Base-by-base conservation (phyloP, 2,329 filamentous ascomycete genomes). In the Diaporthe australafricana region DNA sequence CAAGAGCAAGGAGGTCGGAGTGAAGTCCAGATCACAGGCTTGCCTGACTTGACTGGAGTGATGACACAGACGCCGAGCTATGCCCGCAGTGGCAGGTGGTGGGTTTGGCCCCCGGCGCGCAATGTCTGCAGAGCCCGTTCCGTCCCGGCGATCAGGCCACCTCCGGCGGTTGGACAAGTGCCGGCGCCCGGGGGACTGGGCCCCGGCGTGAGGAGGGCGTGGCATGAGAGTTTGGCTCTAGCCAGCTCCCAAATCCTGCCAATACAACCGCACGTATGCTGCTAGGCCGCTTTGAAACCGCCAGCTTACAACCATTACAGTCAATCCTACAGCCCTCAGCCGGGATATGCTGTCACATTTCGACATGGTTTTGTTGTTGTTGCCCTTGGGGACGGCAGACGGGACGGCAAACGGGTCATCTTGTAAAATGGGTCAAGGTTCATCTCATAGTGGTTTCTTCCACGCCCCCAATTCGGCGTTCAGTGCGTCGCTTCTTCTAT, bases 81-180 rank as follows among this genome's bases (percentile, higher is more conserved):
- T 45, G 8, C 45, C 60, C 32, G n/a, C 60, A 38, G 60, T 38
- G 45, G 60, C 30, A 65, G 6, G 45, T 65, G 30, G n/a, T n/a
- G n/a, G n/a, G n/a, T n/a, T n/a, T n/a, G 25, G 45, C 27, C 30
- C 30, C n/a, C 45, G 60, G 45, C 45, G 45, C 16, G 5, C 9
- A 25, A 50, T 50, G 60, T 45, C 50, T 45, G 35, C 27, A 38
- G 30, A n/a, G 25, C 40, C 60, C 60, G 60, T 50, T 50, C 60
- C 60, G 60, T 20, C n/a, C 60, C 45, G 27, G 60, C 27, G 42
- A 63, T 48, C 60, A 48, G 5, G 16, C 40, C 45, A 42, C 30
- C 60, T 12, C 60, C 60, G 30, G 60, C 60, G 42, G 60, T 50
- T 65, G 38, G 30, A 12, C 25, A 62, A 22, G 56, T 16, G 56